These are phyloP conservation scores for Linnemannia elongata DNA, from an alignment of 192 early-diverging fungal species.

Conservation along the genomic window DNA sequence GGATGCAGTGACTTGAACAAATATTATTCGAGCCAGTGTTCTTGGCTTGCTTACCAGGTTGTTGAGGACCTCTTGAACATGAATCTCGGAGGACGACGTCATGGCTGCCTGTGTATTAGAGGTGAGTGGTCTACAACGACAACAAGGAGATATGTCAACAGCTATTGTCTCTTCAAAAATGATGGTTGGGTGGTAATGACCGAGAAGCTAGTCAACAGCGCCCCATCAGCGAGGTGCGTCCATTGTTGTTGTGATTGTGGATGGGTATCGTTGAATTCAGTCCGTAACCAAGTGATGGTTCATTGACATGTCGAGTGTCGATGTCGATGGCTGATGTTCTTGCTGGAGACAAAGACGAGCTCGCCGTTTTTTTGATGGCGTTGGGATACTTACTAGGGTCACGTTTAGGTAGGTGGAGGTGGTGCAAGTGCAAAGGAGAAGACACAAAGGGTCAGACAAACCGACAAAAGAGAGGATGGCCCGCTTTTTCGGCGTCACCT, in stretches of 20 bases:
- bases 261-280: background rate
- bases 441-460: background rate
- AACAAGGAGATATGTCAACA: background rate
- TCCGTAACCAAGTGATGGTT: background rate
- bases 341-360: background rate
- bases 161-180: background rate
- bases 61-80: conserved; percentile 33
- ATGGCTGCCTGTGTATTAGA: conserved; percentile 6
- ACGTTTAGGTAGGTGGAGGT: conserved; percentile 5
- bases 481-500: background rate
- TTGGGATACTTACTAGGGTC: background rate
- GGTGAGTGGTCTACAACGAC: background rate
- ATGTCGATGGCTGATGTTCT: background rate
- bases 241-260: background rate
- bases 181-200: background rate
- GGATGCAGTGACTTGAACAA: too few species aligned
- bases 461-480: background rate
- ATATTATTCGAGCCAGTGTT: background rate
- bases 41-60: conserved; percentile 15
- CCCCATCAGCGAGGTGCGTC: background rate
- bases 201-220: background rate
- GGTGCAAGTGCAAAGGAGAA: conserved; percentile 5
- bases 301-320: background rate
- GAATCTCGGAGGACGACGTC: conserved; percentile 5
- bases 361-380: background rate